phyloP scores from a whole-genome alignment of 768 basidiomycete species.

The Suillus clintonianus region DNA sequence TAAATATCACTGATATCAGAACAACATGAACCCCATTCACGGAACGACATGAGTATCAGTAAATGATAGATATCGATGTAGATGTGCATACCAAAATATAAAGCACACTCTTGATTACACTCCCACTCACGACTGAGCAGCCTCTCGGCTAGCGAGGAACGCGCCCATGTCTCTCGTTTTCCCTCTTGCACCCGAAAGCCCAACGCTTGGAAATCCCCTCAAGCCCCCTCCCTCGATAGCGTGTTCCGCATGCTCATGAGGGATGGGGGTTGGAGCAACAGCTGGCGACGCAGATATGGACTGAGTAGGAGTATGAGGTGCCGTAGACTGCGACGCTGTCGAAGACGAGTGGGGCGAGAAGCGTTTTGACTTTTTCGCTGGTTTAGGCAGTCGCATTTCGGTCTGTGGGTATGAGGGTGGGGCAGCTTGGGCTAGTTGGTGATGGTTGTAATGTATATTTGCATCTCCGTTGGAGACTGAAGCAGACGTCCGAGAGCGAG shows the following conservation, averaged over 20 bases:
- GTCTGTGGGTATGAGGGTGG: constrained; percentile 28
- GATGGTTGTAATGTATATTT: constrained; percentile 25
- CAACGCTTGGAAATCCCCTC: constrained; percentile 39
- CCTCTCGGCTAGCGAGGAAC: constrained; percentile 42
- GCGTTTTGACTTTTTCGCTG: constrained; percentile 23
- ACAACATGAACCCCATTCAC: neutral
- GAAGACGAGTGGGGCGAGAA: constrained; percentile 40
- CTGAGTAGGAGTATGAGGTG: constrained; percentile 43
- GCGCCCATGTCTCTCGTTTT: constrained; percentile 41
- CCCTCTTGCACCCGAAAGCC: constrained; percentile 35
- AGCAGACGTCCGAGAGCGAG: constrained; percentile 61
- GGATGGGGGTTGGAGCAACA: constrained; percentile 23
- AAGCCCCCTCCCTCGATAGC: constrained; percentile 29
- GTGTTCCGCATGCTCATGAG: constrained; percentile 36
- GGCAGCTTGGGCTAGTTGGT: constrained; percentile 24
- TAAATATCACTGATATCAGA: neutral
- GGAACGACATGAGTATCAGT: neutral
- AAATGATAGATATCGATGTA: neutral
- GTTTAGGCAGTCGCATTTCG: constrained; percentile 26
- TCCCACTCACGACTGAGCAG: constrained; percentile 13
- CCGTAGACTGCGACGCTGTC: constrained; percentile 47
- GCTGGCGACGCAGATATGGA: constrained; percentile 31
- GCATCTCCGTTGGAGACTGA: constrained; percentile 38
- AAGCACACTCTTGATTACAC: neutral
- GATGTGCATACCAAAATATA: constrained; percentile 1